phyloP scores from a whole-genome alignment of 202 grass and related monocot species.

The Zizania palustris region DNA sequence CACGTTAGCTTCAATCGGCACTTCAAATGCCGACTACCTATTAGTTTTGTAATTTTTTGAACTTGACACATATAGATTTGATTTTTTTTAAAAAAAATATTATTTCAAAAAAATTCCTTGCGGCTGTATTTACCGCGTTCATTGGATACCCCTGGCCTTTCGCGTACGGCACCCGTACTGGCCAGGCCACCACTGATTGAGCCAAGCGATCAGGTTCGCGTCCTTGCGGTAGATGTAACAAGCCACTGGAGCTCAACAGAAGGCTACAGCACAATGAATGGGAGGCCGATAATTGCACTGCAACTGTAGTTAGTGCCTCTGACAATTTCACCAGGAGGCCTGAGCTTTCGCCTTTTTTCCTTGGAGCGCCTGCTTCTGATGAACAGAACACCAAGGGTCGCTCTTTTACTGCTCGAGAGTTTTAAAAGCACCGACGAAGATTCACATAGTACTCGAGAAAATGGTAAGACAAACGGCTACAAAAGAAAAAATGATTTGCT shows the following conservation, averaged over 20 bases:
- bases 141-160: conserved; percentile 28
- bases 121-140: not conserved
- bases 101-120: too few species aligned
- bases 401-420: not conserved
- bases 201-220: not conserved
- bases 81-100: too few species aligned
- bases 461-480: not conserved
- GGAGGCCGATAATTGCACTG: conserved; percentile 33
- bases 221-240: conserved; percentile 17
- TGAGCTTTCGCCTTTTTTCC: not conserved
- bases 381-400: not conserved
- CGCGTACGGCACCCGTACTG: not conserved
- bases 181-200: not conserved
- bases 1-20: too few species aligned
- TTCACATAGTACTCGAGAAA: not conserved
- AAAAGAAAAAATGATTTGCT: not conserved
- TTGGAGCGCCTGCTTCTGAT: not conserved
- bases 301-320: conserved; percentile 15
- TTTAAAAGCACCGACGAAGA: not conserved
- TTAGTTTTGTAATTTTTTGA: too few species aligned
- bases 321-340: not conserved
- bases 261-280: conserved; percentile 38
- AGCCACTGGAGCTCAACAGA: conserved; percentile 31
- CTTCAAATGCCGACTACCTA: too few species aligned
- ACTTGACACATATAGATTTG: too few species aligned